Base-by-base conservation (phyloP, 371 early-diverging fungal genomes). In the Nematocida sp. region DNA sequence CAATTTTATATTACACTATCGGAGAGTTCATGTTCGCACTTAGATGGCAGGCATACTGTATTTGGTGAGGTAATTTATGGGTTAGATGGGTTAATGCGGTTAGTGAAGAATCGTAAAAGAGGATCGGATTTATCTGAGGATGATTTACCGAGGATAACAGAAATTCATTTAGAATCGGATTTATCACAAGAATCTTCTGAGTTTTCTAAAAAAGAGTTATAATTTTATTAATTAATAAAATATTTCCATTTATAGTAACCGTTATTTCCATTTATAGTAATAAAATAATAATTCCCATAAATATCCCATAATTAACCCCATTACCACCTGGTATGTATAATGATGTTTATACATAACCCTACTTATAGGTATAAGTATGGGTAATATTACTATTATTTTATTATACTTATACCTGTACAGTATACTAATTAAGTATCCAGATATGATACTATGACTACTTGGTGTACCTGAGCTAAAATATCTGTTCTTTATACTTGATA, bases 1-100 rank as follows among this genome's bases (percentile, higher is more conserved):
- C 98, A 98, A 90, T 95, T 96, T 86, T 98, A 96, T 83, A 95
- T 98, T 82, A 27, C 11, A 50, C 91, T 92, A n/a, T 92, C 88
- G 2, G 90, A 90, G 20, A 87, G 91, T 90, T 92, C 93, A 20
- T 94, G 94, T 92, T 1, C 15, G 11, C 42, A 58, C 15, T 84
- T 98, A 39, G 95, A 98, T 83, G 91, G 91, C 72, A 95, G 95
- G 84, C 95, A 98, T 83, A 93, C 96, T 1, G 90, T 97, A 3
- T 97, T 97, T 90, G 96, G 95, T 15, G 86, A 93, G 76, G 92
- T 92, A n/a, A 92, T 92, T 13, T 92, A 91, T 40, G 97, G 95
- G 42, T 92, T 27, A 83, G 40, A 57, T 27, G 61, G 13, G 1
- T 3, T 78, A 33, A 33, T 33, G 33, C 33, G 33, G 1, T 2